phyloP scores from a whole-genome alignment of 352 stramenopile genomes.

The Phytophthora kernoviae region DNA sequence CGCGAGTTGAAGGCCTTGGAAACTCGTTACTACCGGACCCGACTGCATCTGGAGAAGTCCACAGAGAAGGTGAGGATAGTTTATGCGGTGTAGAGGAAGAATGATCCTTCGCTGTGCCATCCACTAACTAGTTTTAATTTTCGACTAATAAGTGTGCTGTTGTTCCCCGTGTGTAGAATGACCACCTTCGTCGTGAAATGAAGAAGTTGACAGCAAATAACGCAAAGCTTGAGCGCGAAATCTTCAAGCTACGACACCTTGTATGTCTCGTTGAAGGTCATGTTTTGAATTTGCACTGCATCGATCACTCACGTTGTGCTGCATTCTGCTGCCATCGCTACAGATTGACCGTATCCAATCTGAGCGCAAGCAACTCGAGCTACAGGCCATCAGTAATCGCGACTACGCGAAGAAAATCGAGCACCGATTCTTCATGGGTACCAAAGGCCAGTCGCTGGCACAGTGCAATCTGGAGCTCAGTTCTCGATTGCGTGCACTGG shows the following conservation, averaged over 20 bases:
- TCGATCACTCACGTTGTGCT: constrained; percentile 4
- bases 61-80: constrained; percentile 51
- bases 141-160: background rate
- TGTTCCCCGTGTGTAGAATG: constrained; percentile 37
- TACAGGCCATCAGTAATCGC: constrained; percentile 80
- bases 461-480: constrained; percentile 70
- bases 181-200: constrained; percentile 61
- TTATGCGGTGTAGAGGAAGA: background rate
- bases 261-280: constrained; percentile 13
- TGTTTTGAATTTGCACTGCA: background rate
- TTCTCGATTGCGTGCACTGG: constrained; percentile 42
- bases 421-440: constrained; percentile 79
- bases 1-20: constrained; percentile 77
- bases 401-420: constrained; percentile 89
- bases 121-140: background rate
- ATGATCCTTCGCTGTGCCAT: background rate
- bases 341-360: constrained; percentile 77
- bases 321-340: background rate
- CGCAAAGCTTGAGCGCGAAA: constrained; percentile 63
- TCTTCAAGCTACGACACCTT: constrained; percentile 65
- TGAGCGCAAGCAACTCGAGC: constrained; percentile 79
- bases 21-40: constrained; percentile 79
- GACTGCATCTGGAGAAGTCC: constrained; percentile 69
- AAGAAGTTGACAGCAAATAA: constrained; percentile 36
- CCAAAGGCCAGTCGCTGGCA: constrained; percentile 64